These are phyloP conservation scores for Onygenales sp. DNA, from an alignment of 2,329 filamentous ascomycete genomes.

Conservation along the genomic window DNA sequence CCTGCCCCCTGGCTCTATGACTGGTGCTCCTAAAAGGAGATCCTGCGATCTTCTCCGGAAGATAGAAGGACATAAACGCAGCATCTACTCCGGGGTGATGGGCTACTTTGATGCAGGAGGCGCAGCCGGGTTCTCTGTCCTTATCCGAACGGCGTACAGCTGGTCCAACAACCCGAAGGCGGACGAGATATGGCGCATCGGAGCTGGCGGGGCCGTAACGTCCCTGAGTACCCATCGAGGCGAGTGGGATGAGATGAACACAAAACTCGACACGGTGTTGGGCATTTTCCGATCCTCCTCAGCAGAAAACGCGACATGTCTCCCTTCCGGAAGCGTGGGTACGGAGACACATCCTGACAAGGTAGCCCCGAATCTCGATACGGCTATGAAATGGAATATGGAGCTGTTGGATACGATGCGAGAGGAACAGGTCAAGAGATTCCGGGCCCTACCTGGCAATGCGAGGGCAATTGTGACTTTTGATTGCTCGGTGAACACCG, in stretches of 20 bases:
- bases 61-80: constrained; percentile 56
- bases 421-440: too few species aligned
- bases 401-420: too few species aligned
- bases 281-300: constrained; percentile 26
- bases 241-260: constrained; percentile 85
- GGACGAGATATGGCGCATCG: constrained; percentile 59
- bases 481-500: too few species aligned
- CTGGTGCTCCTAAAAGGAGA: constrained; percentile 86
- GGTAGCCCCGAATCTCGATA: too few species aligned
- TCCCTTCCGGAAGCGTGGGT: not conserved
- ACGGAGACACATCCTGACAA: too few species aligned
- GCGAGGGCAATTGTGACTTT: too few species aligned
- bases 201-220: constrained; percentile 84
- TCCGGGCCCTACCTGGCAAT: too few species aligned
- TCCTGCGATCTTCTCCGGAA: constrained; percentile 71
- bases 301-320: not conserved
- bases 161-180: constrained; percentile 17
- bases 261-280: constrained; percentile 50
- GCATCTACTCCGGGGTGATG: constrained; percentile 78
- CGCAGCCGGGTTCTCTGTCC: constrained; percentile 78
- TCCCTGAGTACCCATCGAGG: constrained; percentile 69
- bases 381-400: too few species aligned
- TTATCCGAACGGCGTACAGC: constrained; percentile 69
- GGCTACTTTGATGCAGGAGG: constrained; percentile 84
- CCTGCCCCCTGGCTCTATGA: constrained; percentile 89